These are phyloP conservation scores for Fusarium sp. DNA, from an alignment of 2,329 filamentous ascomycete genomes.

Conservation along the genomic window DNA sequence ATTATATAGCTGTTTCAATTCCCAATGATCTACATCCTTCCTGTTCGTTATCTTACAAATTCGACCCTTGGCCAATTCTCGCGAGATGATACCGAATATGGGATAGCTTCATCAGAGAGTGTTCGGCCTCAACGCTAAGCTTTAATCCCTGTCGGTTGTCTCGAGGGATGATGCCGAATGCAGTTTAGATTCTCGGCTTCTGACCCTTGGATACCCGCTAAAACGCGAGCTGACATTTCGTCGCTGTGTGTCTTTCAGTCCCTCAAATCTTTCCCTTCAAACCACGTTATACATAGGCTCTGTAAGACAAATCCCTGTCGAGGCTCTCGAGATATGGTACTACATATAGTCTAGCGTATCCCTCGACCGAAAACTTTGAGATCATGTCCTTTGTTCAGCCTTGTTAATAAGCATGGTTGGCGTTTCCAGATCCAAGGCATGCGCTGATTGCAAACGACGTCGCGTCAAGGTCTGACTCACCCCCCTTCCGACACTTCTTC, in stretches of 20 bases:
- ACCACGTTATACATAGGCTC: background rate
- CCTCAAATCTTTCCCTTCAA: background rate
- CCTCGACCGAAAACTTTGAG: fast-evolving
- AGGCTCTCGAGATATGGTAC: background rate
- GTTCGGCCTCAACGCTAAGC: background rate
- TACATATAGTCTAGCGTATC: background rate
- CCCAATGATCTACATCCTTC: background rate
- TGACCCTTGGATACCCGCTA: background rate
- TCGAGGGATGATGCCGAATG: background rate
- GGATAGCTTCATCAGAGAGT: background rate
- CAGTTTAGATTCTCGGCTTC: background rate
- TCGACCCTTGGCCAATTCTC: background rate
- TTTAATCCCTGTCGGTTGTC: background rate
- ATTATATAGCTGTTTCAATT: background rate
- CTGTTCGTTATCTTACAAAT: constrained; percentile 14
- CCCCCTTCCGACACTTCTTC: fast-evolving
- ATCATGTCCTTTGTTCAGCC: fast-evolving
- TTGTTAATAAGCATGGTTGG: background rate
- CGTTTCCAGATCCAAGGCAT: constrained; percentile 10
- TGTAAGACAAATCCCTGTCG: background rate
- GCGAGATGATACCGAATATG: background rate
- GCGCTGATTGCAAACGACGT: constrained; percentile 7
- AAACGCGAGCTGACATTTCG: background rate
- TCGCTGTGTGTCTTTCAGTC: background rate
- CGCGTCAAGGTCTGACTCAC: constrained; percentile 15